Evolutionary conservation across 306 rosid genomes (phyloP), one percentile per base, ranked within the genome.

Genomic region (Gillenia trifoliata): DNA sequence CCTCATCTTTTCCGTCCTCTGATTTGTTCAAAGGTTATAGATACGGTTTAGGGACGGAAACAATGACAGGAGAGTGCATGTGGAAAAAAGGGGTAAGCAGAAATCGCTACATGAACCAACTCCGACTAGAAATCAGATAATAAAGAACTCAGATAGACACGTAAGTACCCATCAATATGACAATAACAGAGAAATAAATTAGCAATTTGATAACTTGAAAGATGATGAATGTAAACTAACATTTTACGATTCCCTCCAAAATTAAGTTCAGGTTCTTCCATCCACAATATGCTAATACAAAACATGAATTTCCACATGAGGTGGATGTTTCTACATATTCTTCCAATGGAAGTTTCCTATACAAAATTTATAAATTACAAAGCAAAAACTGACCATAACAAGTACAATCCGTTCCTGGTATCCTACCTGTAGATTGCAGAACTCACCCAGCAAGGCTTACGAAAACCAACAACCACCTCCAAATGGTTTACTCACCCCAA

Each of bases 381-480:
- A 41, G 72, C 50, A 68, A 70, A 70, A 77, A 23, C 23, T 17
- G 68, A 55, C 30, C 5, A 38, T 41, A 66, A 5, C 28, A 69
- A 77, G 83, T 45, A 75, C 59, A 62, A 76, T 68, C 86, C 80
- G 45, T 81, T 77, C 75, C 75, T 60, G 76, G 59, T 26, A 26
- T 34, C 68, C 78, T 77, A 76, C 71, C 77, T 64, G 64, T 38
- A 50, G 64, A 65, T 49, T 38, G 72, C 69, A 50, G 70, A 34
- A 73, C 23, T 81, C 57, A 49, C 73, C 76, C 66, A 66, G 72
- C 23, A 66, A 55, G 62, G 80, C 76, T 81, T 29, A 33, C 55
- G 72, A 81, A 65, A 60, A 76, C 60, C 76, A 60, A 77, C 68
- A 10, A 85, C 74, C 72, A 80, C 71, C 83, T 75, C 79, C 89